Base-by-base conservation (phyloP, 352 stramenopile genomes). In the Pythium insidiosum region DNA sequence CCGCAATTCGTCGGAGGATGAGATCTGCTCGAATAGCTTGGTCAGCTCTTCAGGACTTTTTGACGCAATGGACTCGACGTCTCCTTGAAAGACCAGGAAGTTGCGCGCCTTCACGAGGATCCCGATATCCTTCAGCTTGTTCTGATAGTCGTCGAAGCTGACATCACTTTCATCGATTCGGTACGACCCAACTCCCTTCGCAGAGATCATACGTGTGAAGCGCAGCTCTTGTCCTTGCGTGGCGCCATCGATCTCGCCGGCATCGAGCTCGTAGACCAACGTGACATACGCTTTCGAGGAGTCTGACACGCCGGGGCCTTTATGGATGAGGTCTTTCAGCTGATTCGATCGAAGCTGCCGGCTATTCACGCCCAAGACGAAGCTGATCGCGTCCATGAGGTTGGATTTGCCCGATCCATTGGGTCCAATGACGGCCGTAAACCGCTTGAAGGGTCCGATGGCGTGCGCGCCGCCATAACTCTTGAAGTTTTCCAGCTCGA, bases 401-500 rank as follows among this genome's bases (percentile, higher is more conserved):
- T 93, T 90, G 40, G 75, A 89, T 55, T 98, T 98, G 16, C 96
- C 77, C 18, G 87, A 81, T 36, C 97, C 97, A 69, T 99, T 99
- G 26, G 96, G 96, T 1, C 97, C 97, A 38, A 99, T 89, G 35
- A 99, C 88, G 33, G 88, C 95, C 25, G 96, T 99, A 62, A 99
- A 99, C 53, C 96, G 85, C 38, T 92, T 72, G 68, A 99, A 99
- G 13, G 96, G 96, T 13, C 95, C 96, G 46, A 99, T 96, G 25
- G 84, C 78, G 35, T 94, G 83, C 16, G 35, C 45, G 3, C 96
- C 97, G 25, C 81, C 89, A 60, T 99, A 99, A 6, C 86, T 98
- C 70, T 99, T 99, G 88, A 99, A 99, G 72, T 99, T 98, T 61
- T 98, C 88, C 23, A 99, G 63, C 82, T 99, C 95, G n/a, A 99